Conservation (phyloP, 225 moss, liverwort and hornwort genomes). For the Ulota crispa region DNA sequence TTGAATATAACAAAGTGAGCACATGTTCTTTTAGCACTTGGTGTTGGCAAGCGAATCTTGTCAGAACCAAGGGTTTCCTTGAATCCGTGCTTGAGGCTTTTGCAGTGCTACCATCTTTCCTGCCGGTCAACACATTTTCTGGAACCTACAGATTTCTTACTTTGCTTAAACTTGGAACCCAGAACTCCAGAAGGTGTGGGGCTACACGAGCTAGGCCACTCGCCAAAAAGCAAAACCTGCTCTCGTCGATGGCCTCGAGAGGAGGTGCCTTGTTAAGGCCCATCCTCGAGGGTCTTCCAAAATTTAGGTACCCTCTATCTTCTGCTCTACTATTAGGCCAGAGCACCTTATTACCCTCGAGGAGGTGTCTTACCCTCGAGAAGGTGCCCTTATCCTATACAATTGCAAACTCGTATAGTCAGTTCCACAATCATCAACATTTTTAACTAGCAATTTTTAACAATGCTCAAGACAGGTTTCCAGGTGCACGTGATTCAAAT, state of each 20-base stretch:
- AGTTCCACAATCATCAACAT: background rate
- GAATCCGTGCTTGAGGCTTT: background rate
- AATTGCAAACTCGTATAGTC: background rate
- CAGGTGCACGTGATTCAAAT: background rate
- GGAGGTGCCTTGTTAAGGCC: too few species aligned
- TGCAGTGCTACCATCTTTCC: background rate
- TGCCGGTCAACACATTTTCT: too few species aligned
- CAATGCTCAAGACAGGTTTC: background rate
- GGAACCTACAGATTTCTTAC: background rate
- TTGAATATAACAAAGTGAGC: background rate
- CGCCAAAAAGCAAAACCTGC: accelerated
- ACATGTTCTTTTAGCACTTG: background rate
- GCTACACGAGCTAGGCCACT: background rate
- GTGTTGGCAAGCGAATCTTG: background rate
- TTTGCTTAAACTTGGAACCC: background rate
- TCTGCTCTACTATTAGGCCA: too few species aligned
- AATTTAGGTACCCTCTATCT: too few species aligned
- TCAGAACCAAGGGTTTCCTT: background rate
- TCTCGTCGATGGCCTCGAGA: too few species aligned
- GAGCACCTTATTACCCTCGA: too few species aligned
- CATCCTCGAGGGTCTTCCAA: too few species aligned
- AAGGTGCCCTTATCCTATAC: too few species aligned
- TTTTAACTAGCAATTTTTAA: background rate
- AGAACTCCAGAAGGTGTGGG: background rate
- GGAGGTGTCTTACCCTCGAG: too few species aligned